phyloP scores from a whole-genome alignment of 495 filamentous ascomycete genomes.

The Immersiella caudata region DNA sequence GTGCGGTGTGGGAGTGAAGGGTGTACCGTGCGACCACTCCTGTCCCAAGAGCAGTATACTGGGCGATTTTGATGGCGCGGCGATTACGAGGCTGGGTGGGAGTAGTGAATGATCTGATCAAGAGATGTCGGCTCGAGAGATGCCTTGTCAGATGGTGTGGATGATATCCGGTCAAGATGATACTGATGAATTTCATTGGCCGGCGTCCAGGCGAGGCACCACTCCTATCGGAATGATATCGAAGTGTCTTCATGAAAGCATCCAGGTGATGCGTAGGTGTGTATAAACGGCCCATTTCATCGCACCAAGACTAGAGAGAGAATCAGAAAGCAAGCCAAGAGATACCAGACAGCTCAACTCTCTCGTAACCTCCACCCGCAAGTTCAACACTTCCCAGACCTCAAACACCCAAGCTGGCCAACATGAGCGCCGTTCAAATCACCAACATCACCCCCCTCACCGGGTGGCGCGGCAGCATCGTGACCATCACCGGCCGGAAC shows the following conservation, averaged over 20 bases:
- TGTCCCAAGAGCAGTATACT: neutral
- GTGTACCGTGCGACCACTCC: neutral
- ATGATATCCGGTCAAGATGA: neutral
- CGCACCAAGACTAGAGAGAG: neutral
- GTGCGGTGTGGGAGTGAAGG: neutral
- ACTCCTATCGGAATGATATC: neutral
- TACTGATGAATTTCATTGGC: neutral
- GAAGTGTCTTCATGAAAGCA: too few species aligned
- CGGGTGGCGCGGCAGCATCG: neutral
- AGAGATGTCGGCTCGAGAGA: neutral
- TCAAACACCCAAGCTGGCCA: neutral
- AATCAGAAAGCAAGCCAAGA: neutral
- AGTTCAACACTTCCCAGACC: neutral
- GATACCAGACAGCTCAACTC: neutral
- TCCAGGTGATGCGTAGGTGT: neutral
- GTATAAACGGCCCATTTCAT: neutral
- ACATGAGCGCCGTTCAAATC: neutral
- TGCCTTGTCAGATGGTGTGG: neutral
- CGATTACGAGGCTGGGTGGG: neutral
- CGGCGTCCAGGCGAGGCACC: neutral
- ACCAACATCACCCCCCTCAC: neutral
- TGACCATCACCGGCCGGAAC: neutral
- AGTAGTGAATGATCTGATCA: neutral
- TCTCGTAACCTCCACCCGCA: neutral
- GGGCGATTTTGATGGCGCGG: neutral